Percentiles rank a stretch among this genome's conserved stretches.
Conservation (phyloP, 768 basidiomycete species). For the Cyathus striatus region DNA sequence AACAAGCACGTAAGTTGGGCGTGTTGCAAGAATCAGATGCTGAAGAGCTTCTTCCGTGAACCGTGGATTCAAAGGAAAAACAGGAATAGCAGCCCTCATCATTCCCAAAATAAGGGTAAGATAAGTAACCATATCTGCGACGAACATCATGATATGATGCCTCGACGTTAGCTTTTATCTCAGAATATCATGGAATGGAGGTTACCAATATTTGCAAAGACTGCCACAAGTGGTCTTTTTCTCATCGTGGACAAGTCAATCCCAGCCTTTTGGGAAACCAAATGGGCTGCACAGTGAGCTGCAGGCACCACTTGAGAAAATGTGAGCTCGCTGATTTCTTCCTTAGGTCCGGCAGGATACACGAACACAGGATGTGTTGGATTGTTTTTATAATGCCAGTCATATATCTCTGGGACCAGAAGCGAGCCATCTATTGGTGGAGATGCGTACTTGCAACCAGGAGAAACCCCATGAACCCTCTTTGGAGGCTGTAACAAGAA, state of each 20-base stretch:
- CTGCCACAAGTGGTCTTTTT: conserved; percentile 4
- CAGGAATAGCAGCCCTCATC: conserved; percentile 25
- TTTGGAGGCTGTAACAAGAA: too few relatives aligned
- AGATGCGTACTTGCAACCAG: neutral
- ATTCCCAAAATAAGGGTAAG: conserved; percentile 23
- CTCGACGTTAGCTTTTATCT: neutral
- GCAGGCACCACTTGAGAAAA: conserved; percentile 7
- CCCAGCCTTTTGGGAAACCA: neutral
- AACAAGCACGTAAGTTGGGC: conserved; percentile 14
- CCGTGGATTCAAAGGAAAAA: conserved; percentile 25
- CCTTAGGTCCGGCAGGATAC: conserved; percentile 1
- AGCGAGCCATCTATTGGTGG: conserved; percentile 6
- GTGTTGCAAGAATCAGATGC: conserved; percentile 23
- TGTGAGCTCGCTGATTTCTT: conserved; percentile 1
- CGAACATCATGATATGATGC: too few relatives aligned
- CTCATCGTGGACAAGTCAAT: conserved; percentile 2
- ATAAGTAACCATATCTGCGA: conserved; percentile 24
- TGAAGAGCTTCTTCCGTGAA: conserved; percentile 38
- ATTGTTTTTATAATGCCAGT: conserved; percentile 7
- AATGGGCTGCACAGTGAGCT: conserved; percentile 5
- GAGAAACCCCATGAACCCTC: too few relatives aligned
- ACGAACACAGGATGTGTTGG: conserved; percentile 5
- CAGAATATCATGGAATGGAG: neutral
- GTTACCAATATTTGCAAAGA: conserved; percentile 9
- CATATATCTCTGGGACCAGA: conserved; percentile 7